phyloP scores from a whole-genome alignment of 352 stramenopile species.

The Globisporangium cylindrosporum region DNA sequence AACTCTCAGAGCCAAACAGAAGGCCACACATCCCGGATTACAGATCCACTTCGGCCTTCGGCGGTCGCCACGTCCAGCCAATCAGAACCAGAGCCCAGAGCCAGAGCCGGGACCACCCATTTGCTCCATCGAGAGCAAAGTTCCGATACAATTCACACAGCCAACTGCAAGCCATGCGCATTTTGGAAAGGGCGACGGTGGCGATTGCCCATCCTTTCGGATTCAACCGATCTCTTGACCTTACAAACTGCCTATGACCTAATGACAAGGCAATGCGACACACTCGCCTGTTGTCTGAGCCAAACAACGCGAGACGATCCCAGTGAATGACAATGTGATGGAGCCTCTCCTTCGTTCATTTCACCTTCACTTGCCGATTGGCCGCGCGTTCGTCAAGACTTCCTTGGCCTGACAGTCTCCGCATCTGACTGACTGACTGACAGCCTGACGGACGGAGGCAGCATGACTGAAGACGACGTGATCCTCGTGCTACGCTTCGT shows the following conservation, averaged over 20 bases:
- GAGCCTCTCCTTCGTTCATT: neutral
- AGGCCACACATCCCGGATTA: no score
- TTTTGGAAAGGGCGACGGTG: no score
- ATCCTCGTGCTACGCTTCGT: slow-evolving; percentile 21
- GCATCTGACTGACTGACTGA: neutral
- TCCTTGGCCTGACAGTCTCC: neutral
- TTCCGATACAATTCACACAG: no score
- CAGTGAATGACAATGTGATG: neutral
- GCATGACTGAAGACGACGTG: neutral
- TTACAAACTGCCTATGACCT: neutral
- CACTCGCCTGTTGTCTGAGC: neutral
- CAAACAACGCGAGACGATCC: neutral
- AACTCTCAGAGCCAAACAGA: no score
- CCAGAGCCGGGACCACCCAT: no score
- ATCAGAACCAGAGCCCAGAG: no score
- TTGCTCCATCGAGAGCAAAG: no score
- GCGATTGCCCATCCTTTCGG: no score
- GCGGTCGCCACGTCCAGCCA: no score
- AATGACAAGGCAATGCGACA: neutral
- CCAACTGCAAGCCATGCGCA: no score
- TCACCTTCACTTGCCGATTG: neutral
- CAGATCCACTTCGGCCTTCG: no score
- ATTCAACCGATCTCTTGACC: no score
- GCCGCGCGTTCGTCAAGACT: neutral
- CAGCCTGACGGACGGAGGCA: neutral